phyloP scores from a whole-genome alignment of 495 filamentous ascomycete species.

The Entonaema liquescens region DNA sequence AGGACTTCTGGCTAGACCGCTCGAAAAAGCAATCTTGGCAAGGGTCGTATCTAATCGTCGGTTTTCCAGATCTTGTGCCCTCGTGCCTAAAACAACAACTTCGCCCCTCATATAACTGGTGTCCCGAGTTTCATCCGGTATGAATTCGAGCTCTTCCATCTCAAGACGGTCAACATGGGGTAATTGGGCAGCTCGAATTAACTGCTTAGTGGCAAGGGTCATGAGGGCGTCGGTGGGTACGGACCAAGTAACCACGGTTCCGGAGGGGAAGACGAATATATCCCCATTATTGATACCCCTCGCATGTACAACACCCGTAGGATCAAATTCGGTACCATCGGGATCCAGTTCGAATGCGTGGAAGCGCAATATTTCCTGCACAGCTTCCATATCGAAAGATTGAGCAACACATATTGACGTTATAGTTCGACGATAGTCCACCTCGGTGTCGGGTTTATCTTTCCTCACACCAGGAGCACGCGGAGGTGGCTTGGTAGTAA shows the following conservation, averaged over 20 bases:
- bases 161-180: constrained; percentile 76
- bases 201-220: constrained; percentile 74
- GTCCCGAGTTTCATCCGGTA: constrained; percentile 77
- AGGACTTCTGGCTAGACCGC: constrained; percentile 91
- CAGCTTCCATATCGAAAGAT: constrained; percentile 80
- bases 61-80: constrained; percentile 53
- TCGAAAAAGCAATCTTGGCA: constrained; percentile 95
- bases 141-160: constrained; percentile 89
- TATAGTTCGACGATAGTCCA: constrained; percentile 62
- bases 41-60: constrained; percentile 75
- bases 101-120: constrained; percentile 85
- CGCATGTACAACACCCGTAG: constrained; percentile 67
- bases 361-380: constrained; percentile 72
- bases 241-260: constrained; percentile 92
- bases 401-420: constrained; percentile 87
- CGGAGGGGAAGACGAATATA: constrained; percentile 96
- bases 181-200: constrained; percentile 78
- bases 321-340: constrained; percentile 65
- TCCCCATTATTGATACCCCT: constrained; percentile 71
- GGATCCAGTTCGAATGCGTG: constrained; percentile 75
- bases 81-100: constrained; percentile 86
- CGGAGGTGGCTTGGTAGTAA: constrained; percentile 36
- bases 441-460: constrained; percentile 16
- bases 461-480: constrained; percentile 13
- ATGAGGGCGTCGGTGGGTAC: constrained; percentile 75